These are phyloP conservation scores for Coelastrella sp. DNA, from an alignment of 139 green algal genomes.

Conservation along the genomic window DNA sequence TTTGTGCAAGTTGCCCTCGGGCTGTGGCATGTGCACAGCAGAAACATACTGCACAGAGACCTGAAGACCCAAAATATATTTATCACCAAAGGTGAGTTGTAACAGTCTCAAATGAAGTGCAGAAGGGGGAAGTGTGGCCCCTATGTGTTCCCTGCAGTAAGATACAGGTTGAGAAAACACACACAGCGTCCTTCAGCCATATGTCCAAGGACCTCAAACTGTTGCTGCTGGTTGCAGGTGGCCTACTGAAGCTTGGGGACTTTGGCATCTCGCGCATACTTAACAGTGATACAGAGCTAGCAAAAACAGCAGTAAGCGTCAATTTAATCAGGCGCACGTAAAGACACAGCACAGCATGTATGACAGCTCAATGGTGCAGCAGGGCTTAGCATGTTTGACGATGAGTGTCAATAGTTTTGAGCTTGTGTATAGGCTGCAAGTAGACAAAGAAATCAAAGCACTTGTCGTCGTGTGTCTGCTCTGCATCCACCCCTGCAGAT, in stretches of 20 bases:
- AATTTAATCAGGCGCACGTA: too few relatives aligned
- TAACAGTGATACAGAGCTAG: conserved; percentile 63
- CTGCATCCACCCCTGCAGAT: conserved; percentile 40
- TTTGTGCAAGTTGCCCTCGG: conserved; percentile 67
- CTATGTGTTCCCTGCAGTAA: too few relatives aligned
- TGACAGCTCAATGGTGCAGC: not conserved
- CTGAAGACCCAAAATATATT: conserved; percentile 79
- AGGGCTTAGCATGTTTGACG: not conserved
- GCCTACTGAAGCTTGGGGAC: conserved; percentile 77
- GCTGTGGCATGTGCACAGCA: conserved; percentile 68
- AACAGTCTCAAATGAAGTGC: not conserved
- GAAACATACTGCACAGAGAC: conserved; percentile 77
- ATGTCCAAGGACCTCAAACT: not conserved
- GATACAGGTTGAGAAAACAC: not conserved
- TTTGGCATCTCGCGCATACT: conserved; percentile 75
- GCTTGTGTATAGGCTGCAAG: not conserved
- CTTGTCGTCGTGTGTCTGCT: not conserved
- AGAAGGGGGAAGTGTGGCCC: too few relatives aligned
- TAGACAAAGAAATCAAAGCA: not conserved
- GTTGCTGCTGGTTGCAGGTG: conserved; percentile 45
- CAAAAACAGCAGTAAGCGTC: conserved; percentile 61
- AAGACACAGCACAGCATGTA: not conserved
- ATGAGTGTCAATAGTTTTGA: too few relatives aligned
- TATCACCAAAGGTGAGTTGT: conserved; percentile 51
- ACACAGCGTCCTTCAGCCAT: not conserved